phyloP scores from a whole-genome alignment of 2,329 filamentous ascomycete species.

The Trichoderma brevicompactum region DNA sequence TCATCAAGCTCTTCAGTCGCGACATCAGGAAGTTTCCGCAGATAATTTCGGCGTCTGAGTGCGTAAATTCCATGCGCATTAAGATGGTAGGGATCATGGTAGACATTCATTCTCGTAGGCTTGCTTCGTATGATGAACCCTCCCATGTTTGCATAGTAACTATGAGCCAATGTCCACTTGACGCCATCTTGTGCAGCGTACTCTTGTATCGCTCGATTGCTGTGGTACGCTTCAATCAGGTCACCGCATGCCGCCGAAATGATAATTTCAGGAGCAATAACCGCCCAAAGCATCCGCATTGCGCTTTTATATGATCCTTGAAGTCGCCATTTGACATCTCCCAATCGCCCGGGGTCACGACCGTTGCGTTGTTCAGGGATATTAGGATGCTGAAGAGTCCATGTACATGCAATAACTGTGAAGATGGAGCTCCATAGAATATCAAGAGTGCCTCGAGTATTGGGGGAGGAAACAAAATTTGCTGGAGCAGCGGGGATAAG shows the following conservation, averaged over 20 bases:
- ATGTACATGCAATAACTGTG: not conserved
- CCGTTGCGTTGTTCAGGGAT: not conserved
- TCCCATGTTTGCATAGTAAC: slow-evolving; percentile 4
- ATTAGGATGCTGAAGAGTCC: not conserved
- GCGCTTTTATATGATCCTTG: not conserved
- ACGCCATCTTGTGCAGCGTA: not conserved
- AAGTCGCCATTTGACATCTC: not conserved
- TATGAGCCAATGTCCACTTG: not conserved
- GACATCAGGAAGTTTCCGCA: not conserved
- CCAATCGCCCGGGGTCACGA: too few relatives aligned
- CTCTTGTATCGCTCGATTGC: not conserved
- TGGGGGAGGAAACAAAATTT: not conserved
- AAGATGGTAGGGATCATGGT: not conserved
- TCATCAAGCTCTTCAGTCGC: not conserved
- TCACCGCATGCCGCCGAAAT: not conserved
- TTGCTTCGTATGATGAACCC: not conserved
- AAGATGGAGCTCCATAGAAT: slow-evolving; percentile 14
- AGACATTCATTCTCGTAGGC: rapidly evolving
- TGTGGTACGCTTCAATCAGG: rapidly evolving
- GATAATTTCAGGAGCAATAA: not conserved
- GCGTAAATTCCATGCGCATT: rapidly evolving
- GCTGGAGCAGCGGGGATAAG: not conserved
- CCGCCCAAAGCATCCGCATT: not conserved
- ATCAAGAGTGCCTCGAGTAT: slow-evolving; percentile 2
- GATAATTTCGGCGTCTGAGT: not conserved